Evolutionary conservation across 2,329 filamentous ascomycete genomes (phyloP), one percentile per base, ranked within the genome.

Genomic region (Phoma sp.): DNA sequence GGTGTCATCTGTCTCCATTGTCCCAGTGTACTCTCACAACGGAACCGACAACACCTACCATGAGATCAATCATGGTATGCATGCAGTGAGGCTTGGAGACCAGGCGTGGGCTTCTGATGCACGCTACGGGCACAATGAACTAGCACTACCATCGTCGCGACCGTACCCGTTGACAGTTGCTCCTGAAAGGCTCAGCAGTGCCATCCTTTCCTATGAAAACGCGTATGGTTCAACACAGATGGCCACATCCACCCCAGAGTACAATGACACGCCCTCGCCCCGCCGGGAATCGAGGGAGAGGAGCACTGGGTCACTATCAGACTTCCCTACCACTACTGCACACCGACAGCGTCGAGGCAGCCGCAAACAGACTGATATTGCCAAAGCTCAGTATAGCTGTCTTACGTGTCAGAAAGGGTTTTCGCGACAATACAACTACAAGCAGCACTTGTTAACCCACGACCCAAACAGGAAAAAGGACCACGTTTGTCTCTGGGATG

Each of bases 361-460:
- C 21, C 63, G 61, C 36, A 52, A 60, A 41, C 57, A 66, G 21
- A 66, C 64, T 4, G 55, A 65, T 32, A 60, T 57, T 33, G 47
- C 51, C 15, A 47, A 49, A 13, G 59, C 65, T 87, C 64, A 89
- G 85, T 74, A 81, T 84, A 53, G 49, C 60, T 96, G 92, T 70
- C 82, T 86, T 55, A 81, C 87, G 2, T 96, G 92, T 35, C 52
- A 88, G 6, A 91, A 89, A 73, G 83, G 88, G 15, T 96, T 96
- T 72, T 91, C 90, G 62, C 82, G 92, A 58, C 88, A 86, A 67
- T 96, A 94, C 78, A 96, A 96, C 76, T 91, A 88, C 77, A 92
- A 90, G 69, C 89, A 91, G 27, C 92, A 96, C 73, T 84, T 93
- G 82, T 88, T 93, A 69, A 93, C 88, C 1, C 92, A 96, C 70